These are phyloP conservation scores for Epichloe festucae DNA, from an alignment of 2,329 filamentous ascomycete species.

Conservation along the genomic window DNA sequence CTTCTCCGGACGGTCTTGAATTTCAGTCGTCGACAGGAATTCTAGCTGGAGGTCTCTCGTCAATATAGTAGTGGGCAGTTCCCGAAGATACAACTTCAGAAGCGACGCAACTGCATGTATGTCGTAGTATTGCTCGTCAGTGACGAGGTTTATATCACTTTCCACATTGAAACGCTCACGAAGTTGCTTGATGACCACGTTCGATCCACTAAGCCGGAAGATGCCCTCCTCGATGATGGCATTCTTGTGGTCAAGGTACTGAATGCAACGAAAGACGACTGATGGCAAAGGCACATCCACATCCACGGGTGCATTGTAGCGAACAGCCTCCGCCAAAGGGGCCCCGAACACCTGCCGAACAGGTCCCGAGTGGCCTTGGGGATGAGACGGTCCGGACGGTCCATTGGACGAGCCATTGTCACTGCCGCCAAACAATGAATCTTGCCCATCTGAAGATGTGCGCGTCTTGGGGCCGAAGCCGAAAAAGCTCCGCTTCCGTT, in stretches of 20 bases:
- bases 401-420: slow-evolving; percentile 29
- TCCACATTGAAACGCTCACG: slow-evolving; percentile 89
- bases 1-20: slow-evolving; percentile 63
- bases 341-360: slow-evolving; percentile 71
- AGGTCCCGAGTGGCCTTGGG: slow-evolving; percentile 35
- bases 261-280: slow-evolving; percentile 89
- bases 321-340: slow-evolving; percentile 72
- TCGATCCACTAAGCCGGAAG: slow-evolving; percentile 93
- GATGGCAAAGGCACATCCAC: slow-evolving; percentile 69
- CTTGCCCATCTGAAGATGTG: slow-evolving; percentile 44
- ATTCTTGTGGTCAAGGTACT: slow-evolving; percentile 76
- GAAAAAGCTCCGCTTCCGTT: slow-evolving; percentile 67
- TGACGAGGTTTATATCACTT: slow-evolving; percentile 77
- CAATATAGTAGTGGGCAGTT: slow-evolving; percentile 81
- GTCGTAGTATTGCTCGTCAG: slow-evolving; percentile 77
- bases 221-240: slow-evolving; percentile 85
- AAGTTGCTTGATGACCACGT: slow-evolving; percentile 80
- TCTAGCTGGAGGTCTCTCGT: slow-evolving; percentile 83
- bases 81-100: slow-evolving; percentile 85
- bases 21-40: slow-evolving; percentile 74
- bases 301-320: slow-evolving; percentile 61
- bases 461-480: slow-evolving; percentile 51
- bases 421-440: slow-evolving; percentile 39
- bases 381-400: slow-evolving; percentile 18
- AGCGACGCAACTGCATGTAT: slow-evolving; percentile 92